These are phyloP conservation scores for Parathielavia appendiculata DNA, from an alignment of 495 filamentous ascomycete species.

Conservation along the genomic window DNA sequence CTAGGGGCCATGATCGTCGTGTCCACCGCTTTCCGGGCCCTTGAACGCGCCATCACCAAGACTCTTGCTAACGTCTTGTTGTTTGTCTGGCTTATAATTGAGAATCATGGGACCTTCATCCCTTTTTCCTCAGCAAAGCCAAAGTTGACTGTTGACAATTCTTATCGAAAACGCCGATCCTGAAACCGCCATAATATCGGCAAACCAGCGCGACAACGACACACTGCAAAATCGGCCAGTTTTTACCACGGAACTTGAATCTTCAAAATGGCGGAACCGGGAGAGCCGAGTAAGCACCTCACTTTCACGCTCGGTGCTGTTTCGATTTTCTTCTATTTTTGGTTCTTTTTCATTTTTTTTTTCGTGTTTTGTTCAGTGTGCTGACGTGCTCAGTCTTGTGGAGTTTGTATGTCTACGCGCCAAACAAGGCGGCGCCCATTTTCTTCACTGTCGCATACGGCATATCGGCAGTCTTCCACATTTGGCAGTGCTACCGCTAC, in stretches of 20 bases:
- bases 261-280: conserved; percentile 24
- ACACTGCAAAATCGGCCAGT: background rate
- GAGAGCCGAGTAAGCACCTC: conserved; percentile 25
- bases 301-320: too few relatives aligned
- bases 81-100: background rate
- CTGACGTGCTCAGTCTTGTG: conserved; percentile 21
- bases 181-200: background rate
- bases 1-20: background rate
- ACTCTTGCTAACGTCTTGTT: too few relatives aligned
- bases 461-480: conserved; percentile 25
- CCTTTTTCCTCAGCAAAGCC: too few relatives aligned
- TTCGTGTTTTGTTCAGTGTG: background rate
- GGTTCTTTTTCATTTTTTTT: background rate
- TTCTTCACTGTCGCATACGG: conserved; percentile 27
- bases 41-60: background rate
- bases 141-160: too few relatives aligned
- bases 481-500: conserved; percentile 34
- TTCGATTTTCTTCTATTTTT: too few relatives aligned
- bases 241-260: background rate
- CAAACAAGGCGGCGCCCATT: conserved; percentile 30
- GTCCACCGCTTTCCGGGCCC: background rate
- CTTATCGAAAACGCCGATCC: too few relatives aligned
- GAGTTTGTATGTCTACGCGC: conserved; percentile 34
- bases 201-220: background rate
- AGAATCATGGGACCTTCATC: background rate